Evolutionary conservation across 192 early-diverging fungal genomes (phyloP).

Genomic region (Linnemannia schmuckeri): DNA sequence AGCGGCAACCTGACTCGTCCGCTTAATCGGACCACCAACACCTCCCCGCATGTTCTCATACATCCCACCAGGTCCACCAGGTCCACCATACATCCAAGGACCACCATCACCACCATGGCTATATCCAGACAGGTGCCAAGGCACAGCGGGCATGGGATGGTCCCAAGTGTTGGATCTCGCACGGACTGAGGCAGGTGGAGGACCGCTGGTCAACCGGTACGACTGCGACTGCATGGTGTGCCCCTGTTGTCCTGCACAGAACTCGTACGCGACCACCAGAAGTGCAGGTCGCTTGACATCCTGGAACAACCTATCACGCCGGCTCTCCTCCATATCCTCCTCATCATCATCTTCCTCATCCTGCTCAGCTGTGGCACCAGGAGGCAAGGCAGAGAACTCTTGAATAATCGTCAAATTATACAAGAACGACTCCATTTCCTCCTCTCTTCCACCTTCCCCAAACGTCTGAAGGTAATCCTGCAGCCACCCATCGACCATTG

Average conservation of each 20-base stretch:
- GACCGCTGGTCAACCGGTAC: constrained; percentile 29
- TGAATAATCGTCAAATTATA: constrained; percentile 47
- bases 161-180: constrained; percentile 48
- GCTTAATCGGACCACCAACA: neutral
- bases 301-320: neutral
- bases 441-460: neutral
- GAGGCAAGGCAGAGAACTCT: constrained; percentile 8
- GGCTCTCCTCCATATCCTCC: neutral
- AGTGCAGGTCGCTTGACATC: neutral
- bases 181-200: constrained; percentile 35
- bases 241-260: constrained; percentile 26
- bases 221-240: constrained; percentile 3
- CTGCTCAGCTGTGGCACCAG: neutral
- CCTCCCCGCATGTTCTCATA: neutral
- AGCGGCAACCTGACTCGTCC: neutral
- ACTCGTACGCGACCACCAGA: constrained; percentile 44
- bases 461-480: constrained; percentile 25
- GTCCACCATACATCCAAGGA: neutral
- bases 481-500: constrained; percentile 60
- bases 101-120: neutral
- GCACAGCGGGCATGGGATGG: constrained; percentile 17
- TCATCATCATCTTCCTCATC: neutral
- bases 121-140: constrained; percentile 7
- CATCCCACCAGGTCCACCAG: neutral
- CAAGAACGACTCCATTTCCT: constrained; percentile 37